These are phyloP conservation scores for Claviceps capensis DNA, from an alignment of 2,329 filamentous ascomycete species.

Conservation along the genomic window DNA sequence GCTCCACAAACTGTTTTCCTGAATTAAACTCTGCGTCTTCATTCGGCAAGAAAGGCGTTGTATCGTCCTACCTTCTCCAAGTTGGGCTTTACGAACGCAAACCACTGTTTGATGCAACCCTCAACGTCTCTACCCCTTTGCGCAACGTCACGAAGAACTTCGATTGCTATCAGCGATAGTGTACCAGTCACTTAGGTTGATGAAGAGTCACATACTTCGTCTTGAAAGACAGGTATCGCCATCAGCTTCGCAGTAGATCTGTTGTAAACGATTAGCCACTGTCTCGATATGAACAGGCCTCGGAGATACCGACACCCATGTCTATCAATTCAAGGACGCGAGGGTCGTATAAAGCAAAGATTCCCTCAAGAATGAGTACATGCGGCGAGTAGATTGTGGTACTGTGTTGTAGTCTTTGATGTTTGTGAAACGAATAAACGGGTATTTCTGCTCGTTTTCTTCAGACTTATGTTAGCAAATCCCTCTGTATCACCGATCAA, in stretches of 20 bases:
- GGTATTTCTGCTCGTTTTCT: slow-evolving; percentile 85
- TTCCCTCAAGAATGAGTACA: slow-evolving; percentile 89
- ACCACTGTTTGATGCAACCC: slow-evolving; percentile 97
- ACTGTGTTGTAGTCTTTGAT: slow-evolving; percentile 64
- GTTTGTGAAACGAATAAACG: slow-evolving; percentile 88
- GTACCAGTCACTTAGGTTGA: not conserved
- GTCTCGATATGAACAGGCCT: not conserved
- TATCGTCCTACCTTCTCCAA: slow-evolving; percentile 53
- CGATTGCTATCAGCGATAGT: slow-evolving; percentile 4
- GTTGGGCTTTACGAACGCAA: slow-evolving; percentile 89
- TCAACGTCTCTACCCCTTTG: slow-evolving; percentile 85
- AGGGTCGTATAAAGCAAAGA: slow-evolving; percentile 83
- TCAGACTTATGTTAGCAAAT: slow-evolving; percentile 1
- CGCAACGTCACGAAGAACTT: slow-evolving; percentile 74
- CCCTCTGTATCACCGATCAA: not conserved
- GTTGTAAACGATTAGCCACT: slow-evolving; percentile 3
- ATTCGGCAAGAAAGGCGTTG: not conserved
- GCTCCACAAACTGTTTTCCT: slow-evolving; percentile 57
- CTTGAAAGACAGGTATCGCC: slow-evolving; percentile 84
- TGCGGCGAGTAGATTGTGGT: slow-evolving; percentile 92
- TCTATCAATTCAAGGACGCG: slow-evolving; percentile 78
- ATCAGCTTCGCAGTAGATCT: slow-evolving; percentile 95
- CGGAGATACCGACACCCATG: slow-evolving; percentile 51
- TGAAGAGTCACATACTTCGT: slow-evolving; percentile 46
- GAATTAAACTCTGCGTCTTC: not conserved